A percentile compares a stretch with the other conserved stretches of the same genome.
phyloP scores from a whole-genome alignment of 306 rosid genomes.

The Fragaria iinumae region DNA sequence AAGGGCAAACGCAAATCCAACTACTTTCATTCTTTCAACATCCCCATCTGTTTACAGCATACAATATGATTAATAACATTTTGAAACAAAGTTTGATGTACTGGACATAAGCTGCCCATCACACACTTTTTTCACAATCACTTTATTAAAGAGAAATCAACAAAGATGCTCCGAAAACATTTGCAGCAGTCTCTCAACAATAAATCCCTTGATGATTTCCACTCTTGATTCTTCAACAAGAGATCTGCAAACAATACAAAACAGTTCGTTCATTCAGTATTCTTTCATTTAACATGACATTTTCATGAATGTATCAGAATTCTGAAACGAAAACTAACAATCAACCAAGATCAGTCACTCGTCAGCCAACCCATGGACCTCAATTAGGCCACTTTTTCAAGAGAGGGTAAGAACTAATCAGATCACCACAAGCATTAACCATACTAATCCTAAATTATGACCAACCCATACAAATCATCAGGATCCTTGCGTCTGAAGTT shows the following conservation, averaged over 20 bases:
- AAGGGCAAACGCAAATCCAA: not conserved
- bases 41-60: not conserved
- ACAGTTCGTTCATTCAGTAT: slow-evolving; percentile 1
- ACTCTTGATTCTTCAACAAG: not conserved
- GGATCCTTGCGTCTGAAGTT: not conserved
- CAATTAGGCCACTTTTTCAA: not conserved
- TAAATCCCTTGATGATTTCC: slow-evolving; percentile 9
- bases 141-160: slow-evolving; percentile 32
- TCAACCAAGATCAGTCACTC: not conserved
- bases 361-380: slow-evolving; percentile 1
- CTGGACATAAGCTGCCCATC: slow-evolving; percentile 9
- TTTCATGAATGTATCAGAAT: not conserved
- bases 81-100: not conserved
- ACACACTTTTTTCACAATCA: slow-evolving; percentile 21
- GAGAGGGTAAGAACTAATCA: not conserved
- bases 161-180: slow-evolving; percentile 4
- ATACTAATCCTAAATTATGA: not conserved
- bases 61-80: slow-evolving; percentile 6
- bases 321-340: not conserved
- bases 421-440: not conserved
- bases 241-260: slow-evolving; percentile 7
- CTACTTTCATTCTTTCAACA: not conserved
- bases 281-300: not conserved
- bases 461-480: not conserved
- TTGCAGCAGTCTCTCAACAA: not conserved